Conservation (phyloP, 2,329 filamentous ascomycete species). For the Colletotrichum sp. region DNA sequence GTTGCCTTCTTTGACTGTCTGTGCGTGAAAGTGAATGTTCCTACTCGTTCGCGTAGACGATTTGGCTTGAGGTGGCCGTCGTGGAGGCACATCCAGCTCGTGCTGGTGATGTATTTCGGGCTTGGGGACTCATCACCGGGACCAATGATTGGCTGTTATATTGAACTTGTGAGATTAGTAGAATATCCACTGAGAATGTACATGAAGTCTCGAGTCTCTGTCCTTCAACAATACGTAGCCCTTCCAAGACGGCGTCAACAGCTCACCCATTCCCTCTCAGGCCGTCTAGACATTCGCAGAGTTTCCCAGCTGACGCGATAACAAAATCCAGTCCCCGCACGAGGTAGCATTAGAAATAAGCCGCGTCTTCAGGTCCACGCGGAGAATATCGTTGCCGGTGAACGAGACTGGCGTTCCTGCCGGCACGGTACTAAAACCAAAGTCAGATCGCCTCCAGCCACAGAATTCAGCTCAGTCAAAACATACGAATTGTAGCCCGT, state of each 20-base stretch:
- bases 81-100: too few species aligned
- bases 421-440: not conserved
- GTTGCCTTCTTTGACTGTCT: too few species aligned
- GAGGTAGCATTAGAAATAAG: conserved; percentile 11
- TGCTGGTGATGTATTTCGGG: too few species aligned
- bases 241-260: not conserved
- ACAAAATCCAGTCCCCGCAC: not conserved
- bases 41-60: not conserved
- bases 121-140: too few species aligned
- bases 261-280: rapidly evolving
- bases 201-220: too few species aligned
- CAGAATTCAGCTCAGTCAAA: conserved; percentile 35
- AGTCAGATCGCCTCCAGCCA: not conserved
- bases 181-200: too few species aligned
- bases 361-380: not conserved
- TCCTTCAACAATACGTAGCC: too few species aligned
- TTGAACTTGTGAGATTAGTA: too few species aligned
- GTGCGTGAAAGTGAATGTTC: not conserved
- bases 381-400: not conserved
- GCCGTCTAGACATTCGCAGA: not conserved
- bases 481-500: conserved; percentile 9
- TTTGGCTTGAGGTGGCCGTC: too few species aligned
- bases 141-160: too few species aligned
- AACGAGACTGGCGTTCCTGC: not conserved
- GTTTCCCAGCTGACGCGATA: not conserved